phyloP scores from a whole-genome alignment of 164 flowering plant genomes.

The Liriodendron chinense region DNA sequence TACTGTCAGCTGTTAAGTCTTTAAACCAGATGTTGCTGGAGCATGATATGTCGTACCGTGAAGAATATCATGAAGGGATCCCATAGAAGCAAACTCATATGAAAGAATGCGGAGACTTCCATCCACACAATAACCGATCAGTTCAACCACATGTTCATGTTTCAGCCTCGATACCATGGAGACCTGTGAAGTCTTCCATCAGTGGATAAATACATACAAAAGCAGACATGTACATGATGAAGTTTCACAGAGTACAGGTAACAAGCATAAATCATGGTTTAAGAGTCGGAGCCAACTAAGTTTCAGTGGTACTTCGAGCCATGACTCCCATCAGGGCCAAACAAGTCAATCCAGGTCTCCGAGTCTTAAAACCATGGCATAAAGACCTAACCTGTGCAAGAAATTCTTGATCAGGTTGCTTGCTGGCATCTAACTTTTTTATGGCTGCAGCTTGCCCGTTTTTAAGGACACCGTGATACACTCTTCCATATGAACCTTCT shows the following conservation, averaged over 20 bases:
- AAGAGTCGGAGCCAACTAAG: too few relatives aligned
- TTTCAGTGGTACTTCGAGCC: too few relatives aligned
- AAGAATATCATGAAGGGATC: slow-evolving; percentile 88
- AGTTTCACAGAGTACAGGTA: neutral
- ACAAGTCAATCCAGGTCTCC: too few relatives aligned
- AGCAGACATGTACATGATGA: neutral
- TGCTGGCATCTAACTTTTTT: slow-evolving; percentile 85
- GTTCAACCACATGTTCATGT: slow-evolving; percentile 73
- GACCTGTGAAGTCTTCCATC: slow-evolving; percentile 42
- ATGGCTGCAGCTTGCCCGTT: slow-evolving; percentile 72
- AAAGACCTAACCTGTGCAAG: slow-evolving; percentile 64
- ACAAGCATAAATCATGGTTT: neutral
- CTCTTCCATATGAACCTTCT: slow-evolving; percentile 95
- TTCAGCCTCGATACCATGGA: slow-evolving; percentile 85
- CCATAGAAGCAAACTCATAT: slow-evolving; percentile 86
- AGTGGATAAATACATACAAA: slow-evolving; percentile 2
- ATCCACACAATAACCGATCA: slow-evolving; percentile 83
- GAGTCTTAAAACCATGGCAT: too few relatives aligned
- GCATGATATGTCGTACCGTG: slow-evolving; percentile 48
- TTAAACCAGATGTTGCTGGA: neutral
- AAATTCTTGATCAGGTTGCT: slow-evolving; percentile 89
- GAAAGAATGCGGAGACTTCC: slow-evolving; percentile 76
- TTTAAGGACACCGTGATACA: slow-evolving; percentile 69
- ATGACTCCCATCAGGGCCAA: too few relatives aligned
- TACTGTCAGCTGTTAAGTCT: neutral